Evolutionary conservation across 192 early-diverging fungal genomes (phyloP).

Genomic region (Coemansia sp.): DNA sequence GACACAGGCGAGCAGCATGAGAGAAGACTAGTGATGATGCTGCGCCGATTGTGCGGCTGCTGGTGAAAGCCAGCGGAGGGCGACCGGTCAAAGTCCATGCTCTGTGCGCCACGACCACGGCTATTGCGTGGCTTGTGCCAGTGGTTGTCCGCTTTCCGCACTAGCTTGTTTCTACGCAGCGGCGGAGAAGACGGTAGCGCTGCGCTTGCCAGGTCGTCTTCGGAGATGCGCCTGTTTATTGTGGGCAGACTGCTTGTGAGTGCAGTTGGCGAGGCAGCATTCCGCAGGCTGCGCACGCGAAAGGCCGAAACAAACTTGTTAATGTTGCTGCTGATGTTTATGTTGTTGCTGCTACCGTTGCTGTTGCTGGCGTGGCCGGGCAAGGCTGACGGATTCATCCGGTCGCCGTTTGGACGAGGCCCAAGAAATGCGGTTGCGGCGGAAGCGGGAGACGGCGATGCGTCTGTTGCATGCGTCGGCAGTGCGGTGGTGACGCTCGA

Average conservation of each 20-base stretch:
- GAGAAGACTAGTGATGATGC: conserved; percentile 39
- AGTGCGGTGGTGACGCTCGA: conserved; percentile 44
- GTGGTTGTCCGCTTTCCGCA: conserved; percentile 50
- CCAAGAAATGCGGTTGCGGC: conserved; percentile 12
- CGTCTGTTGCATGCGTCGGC: conserved; percentile 26
- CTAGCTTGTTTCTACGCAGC: conserved; percentile 46
- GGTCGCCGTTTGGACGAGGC: conserved; percentile 15
- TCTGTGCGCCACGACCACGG: conserved; percentile 37
- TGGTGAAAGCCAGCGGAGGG: conserved; percentile 19
- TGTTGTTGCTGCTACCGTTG: not conserved
- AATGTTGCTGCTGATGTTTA: not conserved
- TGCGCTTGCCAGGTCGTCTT: conserved; percentile 26
- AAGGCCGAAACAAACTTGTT: conserved; percentile 47
- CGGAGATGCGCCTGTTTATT: conserved; percentile 32
- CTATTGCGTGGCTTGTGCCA: conserved; percentile 40
- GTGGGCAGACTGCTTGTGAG: conserved; percentile 29
- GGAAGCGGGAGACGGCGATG: conserved; percentile 14
- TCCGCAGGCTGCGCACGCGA: conserved; percentile 29
- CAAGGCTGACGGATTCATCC: not conserved
- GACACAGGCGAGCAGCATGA: conserved; percentile 53
- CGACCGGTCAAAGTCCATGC: conserved; percentile 52
- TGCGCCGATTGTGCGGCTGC: conserved; percentile 26
- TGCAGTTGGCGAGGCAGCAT: conserved; percentile 15
- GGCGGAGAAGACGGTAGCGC: conserved; percentile 13
- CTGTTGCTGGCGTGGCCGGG: not conserved